These are phyloP conservation scores for Clarireedia sp. DNA, from an alignment of 2,329 filamentous ascomycete genomes.

Conservation along the genomic window DNA sequence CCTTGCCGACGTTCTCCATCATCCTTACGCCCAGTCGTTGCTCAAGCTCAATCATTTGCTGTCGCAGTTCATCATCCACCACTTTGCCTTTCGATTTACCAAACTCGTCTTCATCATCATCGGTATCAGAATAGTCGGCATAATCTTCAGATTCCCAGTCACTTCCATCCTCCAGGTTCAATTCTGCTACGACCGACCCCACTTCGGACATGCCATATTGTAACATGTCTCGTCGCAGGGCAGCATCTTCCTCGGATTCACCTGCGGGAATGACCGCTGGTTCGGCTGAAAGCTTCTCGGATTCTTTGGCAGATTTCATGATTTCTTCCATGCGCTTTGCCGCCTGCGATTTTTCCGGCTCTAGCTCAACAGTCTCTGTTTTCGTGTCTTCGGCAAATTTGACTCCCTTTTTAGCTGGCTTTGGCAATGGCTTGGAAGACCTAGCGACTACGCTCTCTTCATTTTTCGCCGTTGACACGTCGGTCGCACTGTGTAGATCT, in stretches of 20 bases:
- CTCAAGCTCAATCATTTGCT: conserved; percentile 80
- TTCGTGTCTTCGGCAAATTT: conserved; percentile 57
- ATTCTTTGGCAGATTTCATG: conserved; percentile 47
- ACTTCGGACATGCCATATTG: conserved; percentile 83
- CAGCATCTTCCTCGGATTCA: conserved; percentile 74
- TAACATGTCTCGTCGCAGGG: conserved; percentile 79
- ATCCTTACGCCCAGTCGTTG: conserved; percentile 56
- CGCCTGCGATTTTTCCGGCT: conserved; percentile 22
- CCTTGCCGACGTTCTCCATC: conserved; percentile 48
- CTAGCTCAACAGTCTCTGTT: conserved; percentile 22
- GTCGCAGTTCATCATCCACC: conserved; percentile 63
- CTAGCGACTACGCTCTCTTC: not conserved
- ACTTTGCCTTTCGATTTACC: conserved; percentile 63
- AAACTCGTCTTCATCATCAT: conserved; percentile 59
- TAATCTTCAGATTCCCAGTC: conserved; percentile 48
- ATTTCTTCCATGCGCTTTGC: conserved; percentile 43
- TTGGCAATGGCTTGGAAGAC: conserved; percentile 13
- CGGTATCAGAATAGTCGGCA: conserved; percentile 44
- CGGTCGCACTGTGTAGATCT: too few relatives aligned
- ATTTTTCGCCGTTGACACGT: not conserved
- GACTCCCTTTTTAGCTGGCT: conserved; percentile 46
- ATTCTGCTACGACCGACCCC: conserved; percentile 83
- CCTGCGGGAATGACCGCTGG: conserved; percentile 58
- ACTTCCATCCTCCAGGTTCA: conserved; percentile 67
- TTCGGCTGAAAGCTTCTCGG: conserved; percentile 35